phyloP scores from a whole-genome alignment of 352 stramenopile genomes.

The Phytophthora multivora region DNA sequence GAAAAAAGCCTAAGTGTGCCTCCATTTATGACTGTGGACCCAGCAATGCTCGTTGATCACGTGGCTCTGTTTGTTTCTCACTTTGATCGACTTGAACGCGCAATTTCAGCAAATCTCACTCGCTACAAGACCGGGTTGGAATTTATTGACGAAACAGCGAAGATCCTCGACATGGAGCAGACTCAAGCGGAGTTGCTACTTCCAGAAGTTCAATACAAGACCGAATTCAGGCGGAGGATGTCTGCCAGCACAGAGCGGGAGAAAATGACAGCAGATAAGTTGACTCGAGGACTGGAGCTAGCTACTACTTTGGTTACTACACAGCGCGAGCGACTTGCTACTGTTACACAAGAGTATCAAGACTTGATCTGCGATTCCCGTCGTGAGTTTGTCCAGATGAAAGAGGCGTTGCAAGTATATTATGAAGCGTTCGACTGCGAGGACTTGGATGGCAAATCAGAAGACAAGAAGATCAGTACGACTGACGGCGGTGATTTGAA shows the following conservation, averaged over 20 bases:
- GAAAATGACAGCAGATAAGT: conserved; percentile 52
- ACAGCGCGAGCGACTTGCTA: conserved; percentile 44
- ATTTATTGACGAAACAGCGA: conserved; percentile 61
- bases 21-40: conserved; percentile 36
- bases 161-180: conserved; percentile 54
- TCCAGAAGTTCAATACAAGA: conserved; percentile 55
- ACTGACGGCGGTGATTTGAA: not conserved
- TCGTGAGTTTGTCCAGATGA: conserved; percentile 32
- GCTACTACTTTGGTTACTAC: conserved; percentile 39
- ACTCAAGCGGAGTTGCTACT: conserved; percentile 53
- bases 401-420: conserved; percentile 32
- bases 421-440: conserved; percentile 34
- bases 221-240: conserved; percentile 52
- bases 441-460: not conserved
- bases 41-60: conserved; percentile 63
- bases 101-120: conserved; percentile 34
- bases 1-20: conserved; percentile 1
- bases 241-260: conserved; percentile 69
- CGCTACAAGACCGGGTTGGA: conserved; percentile 45
- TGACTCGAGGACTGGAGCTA: conserved; percentile 51
- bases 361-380: conserved; percentile 48
- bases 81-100: conserved; percentile 32
- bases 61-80: conserved; percentile 47
- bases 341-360: conserved; percentile 60
- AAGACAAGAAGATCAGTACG: not conserved